Percentiles rank a stretch among this genome's conserved stretches.
Conservation (phyloP, 83 land plant genomes). For the Isoetes engelmannii region DNA sequence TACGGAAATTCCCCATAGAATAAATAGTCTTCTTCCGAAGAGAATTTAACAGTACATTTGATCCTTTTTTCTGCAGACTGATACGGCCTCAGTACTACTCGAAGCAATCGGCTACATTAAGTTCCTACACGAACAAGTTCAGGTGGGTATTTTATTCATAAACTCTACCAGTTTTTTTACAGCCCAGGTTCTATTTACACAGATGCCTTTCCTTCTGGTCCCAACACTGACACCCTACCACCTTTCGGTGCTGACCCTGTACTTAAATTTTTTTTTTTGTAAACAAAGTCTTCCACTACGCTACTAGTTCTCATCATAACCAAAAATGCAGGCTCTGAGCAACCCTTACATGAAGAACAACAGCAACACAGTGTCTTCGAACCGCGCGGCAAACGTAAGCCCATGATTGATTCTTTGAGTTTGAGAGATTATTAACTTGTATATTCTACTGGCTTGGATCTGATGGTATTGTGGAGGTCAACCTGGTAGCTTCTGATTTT, state of each 20-base stretch:
- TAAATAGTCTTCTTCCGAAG: not conserved
- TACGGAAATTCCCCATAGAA: not conserved
- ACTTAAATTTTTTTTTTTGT: conserved; percentile 2
- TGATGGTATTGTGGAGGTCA: no score
- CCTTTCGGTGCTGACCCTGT: conserved; percentile 6
- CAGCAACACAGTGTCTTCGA: not conserved
- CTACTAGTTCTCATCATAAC: not conserved
- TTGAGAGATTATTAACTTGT: not conserved
- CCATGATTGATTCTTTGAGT: not conserved
- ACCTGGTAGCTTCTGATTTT: no score
- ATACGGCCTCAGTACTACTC: conserved; percentile 65
- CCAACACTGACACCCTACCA: not conserved
- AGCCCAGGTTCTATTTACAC: no score
- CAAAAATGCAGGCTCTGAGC: conserved; percentile 29
- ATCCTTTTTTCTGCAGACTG: conserved; percentile 40
- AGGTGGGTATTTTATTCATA: no score
- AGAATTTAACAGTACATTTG: not conserved
- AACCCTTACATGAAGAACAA: conserved; percentile 45
- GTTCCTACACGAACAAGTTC: conserved; percentile 67
- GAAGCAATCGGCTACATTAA: conserved; percentile 75
- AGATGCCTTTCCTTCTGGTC: no score
- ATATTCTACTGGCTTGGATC: not conserved
- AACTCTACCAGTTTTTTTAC: no score
- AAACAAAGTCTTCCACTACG: conserved; percentile 1
- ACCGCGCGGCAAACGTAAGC: not conserved